Conservation (phyloP, 768 basidiomycete species). For the Sporobolomyces roseus region DNA sequence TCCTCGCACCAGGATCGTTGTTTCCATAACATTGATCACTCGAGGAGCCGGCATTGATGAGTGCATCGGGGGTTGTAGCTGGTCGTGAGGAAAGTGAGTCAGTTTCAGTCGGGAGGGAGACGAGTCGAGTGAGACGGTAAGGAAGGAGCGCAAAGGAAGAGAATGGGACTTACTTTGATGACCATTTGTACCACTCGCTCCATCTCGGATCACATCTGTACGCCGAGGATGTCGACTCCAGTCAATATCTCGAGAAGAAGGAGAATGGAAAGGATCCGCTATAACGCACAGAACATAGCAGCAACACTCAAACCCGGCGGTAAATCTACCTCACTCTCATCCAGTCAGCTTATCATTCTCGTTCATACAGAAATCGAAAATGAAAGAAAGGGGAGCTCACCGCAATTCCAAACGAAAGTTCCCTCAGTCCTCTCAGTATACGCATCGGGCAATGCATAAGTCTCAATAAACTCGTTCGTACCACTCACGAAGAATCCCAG, state of each 20-base stretch:
- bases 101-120: neutral
- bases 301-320: constrained; percentile 13
- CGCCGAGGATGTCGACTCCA: too few relatives aligned
- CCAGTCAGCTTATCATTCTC: neutral
- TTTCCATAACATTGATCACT: constrained; percentile 1
- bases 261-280: too few relatives aligned
- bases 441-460: neutral
- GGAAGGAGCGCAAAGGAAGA: neutral
- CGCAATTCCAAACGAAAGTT: constrained; percentile 15
- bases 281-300: constrained; percentile 13
- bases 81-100: neutral
- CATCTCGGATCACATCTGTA: too few relatives aligned
- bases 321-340: neutral
- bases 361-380: neutral
- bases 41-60: neutral
- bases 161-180: neutral
- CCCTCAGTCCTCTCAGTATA: constrained; percentile 2
- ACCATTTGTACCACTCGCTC: constrained; percentile 4
- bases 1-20: neutral
- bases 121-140: neutral
- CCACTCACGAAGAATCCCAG: constrained; percentile 4
- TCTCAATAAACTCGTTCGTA: constrained; percentile 5
- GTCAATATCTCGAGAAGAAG: too few relatives aligned
- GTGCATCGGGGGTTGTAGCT: constrained; percentile 4
- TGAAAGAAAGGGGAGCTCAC: neutral